These are phyloP conservation scores for Phylloporus scabripes DNA, from an alignment of 768 basidiomycete genomes.

Conservation along the genomic window DNA sequence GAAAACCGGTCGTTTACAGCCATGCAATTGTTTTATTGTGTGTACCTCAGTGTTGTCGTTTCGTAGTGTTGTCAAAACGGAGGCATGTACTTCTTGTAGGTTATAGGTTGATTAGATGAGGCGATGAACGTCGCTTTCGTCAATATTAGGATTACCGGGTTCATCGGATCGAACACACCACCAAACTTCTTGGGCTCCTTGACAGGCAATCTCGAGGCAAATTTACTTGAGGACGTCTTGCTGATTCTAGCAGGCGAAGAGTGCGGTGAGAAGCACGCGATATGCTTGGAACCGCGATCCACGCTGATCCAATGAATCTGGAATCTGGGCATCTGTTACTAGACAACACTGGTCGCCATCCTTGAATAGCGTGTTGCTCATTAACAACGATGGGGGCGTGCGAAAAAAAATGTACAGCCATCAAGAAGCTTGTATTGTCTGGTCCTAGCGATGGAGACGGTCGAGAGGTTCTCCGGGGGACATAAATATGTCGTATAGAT, in stretches of 20 bases:
- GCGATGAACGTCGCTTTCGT: too few relatives aligned
- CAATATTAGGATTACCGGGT: not conserved
- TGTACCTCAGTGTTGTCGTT: not conserved
- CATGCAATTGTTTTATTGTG: slow-evolving; percentile 13
- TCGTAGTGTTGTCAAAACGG: slow-evolving; percentile 9
- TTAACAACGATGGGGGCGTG: not conserved
- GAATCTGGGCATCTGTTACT: not conserved
- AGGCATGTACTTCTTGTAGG: slow-evolving; percentile 18
- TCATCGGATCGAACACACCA: not conserved
- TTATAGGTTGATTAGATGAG: slow-evolving; percentile 1
- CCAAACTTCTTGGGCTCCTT: too few relatives aligned
- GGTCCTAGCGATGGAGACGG: not conserved
- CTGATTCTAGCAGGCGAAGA: not conserved
- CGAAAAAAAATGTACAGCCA: too few relatives aligned
- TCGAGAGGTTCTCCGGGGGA: not conserved
- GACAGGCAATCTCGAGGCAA: too few relatives aligned
- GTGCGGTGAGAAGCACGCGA: not conserved
- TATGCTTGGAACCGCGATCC: not conserved
- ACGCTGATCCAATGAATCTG: not conserved
- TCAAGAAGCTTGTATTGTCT: too few relatives aligned
- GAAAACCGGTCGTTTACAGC: slow-evolving; percentile 11
- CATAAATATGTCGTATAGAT: too few relatives aligned
- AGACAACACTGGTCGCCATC: not conserved
- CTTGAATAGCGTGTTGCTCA: not conserved
- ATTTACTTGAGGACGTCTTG: not conserved